phyloP scores from a whole-genome alignment of 192 early-diverging fungal genomes.

The Coemansia sp. region DNA sequence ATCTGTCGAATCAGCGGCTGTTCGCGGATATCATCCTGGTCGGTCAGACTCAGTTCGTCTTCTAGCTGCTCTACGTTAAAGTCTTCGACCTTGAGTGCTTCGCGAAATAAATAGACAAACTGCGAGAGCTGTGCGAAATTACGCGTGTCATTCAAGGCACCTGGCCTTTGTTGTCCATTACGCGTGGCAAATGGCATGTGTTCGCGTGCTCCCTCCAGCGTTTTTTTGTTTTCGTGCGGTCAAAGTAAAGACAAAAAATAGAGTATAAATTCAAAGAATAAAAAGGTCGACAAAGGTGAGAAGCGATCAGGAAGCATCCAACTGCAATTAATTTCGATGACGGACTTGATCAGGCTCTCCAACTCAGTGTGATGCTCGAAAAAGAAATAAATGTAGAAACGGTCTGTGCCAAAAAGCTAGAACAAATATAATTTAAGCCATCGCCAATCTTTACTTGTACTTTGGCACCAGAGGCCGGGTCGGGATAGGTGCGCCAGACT shows the following conservation, averaged over 20 bases:
- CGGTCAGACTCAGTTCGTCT: conserved; percentile 15
- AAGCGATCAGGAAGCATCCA: neutral
- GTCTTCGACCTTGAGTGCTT: conserved; percentile 17
- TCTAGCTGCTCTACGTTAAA: conserved; percentile 21
- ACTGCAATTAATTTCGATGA: neutral
- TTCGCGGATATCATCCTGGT: neutral
- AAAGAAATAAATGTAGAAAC: neutral
- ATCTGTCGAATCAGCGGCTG: conserved; percentile 9
- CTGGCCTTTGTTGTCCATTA: neutral
- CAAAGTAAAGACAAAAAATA: neutral
- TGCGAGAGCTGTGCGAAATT: conserved; percentile 38
- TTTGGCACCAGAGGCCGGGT: conserved; percentile 34
- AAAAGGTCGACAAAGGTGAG: neutral
- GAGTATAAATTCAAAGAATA: neutral
- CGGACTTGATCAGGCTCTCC: neutral
- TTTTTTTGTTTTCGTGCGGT: neutral
- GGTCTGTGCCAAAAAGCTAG: neutral
- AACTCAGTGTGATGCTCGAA: neutral
- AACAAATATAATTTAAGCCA: neutral
- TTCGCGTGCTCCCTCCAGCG: neutral
- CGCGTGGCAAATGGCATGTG: conserved; percentile 25
- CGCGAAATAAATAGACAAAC: conserved; percentile 21
- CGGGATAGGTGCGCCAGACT: conserved; percentile 46
- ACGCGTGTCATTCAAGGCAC: conserved; percentile 25
- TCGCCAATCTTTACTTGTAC: conserved; percentile 4